Base-by-base conservation (phyloP, 768 basidiomycete species). In the Ephemerocybe angulata region DNA sequence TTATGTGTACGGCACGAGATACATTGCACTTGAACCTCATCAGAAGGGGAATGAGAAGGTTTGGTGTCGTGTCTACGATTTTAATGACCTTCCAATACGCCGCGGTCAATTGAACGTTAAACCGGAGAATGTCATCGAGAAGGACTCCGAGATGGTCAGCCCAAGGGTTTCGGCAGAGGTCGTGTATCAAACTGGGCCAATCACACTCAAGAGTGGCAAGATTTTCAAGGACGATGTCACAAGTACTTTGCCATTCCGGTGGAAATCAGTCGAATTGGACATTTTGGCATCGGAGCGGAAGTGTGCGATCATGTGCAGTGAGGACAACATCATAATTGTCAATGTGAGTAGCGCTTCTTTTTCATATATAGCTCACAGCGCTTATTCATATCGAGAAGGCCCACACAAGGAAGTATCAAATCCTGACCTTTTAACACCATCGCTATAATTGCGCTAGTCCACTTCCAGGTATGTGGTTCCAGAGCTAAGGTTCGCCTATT, bases 261-360 rank as follows among this genome's bases (percentile, higher is more conserved):
- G 76, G 19, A 68, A 66, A 53, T 65, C 61, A 5, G 53, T 68
- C 44, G 35, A 57, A 12, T 33, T 76, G 51, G 63, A 63, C 49
- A 58, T 58, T 44, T 56, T 61, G 27, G 64, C 65, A 30, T 47
- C 31, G 22, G 62, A 57, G 41, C 12, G 7, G 52, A 24, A 37
- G 41, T 64, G 58, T 60, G 53, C 68, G 47, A 73, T 72, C 7
- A 77, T 87, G 76, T 79, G 83, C 69, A 78, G 74, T 58, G 82
- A 84, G 63, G 84, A 86, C 65, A 71, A 68, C 55, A 58, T 86
- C 7, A 67, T 87, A 47, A 65, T 82, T 3, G 79, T 84, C 35
- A 73, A 80, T 62, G 77, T 80, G 65, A 63, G 74, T 65, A 33
- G 46, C 15, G 37, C 49, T 12, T 59, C 21, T 53, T 35, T 33